phyloP scores from a whole-genome alignment of 1,284 basidiomycete genomes.

The Melampsora americana region DNA sequence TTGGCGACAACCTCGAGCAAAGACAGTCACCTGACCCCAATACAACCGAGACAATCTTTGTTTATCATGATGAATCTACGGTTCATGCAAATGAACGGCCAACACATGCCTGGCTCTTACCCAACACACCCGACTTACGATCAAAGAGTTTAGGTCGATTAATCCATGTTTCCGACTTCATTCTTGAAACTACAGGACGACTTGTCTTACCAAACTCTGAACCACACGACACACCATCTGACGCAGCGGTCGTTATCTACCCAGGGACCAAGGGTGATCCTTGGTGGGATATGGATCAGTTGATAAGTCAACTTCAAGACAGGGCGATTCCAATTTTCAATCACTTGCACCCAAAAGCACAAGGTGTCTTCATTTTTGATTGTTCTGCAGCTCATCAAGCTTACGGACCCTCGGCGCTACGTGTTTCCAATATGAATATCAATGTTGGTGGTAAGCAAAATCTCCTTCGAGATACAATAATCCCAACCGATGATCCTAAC shows the following conservation, averaged over 20 bases:
- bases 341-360: conserved; percentile 1
- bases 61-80: conserved; percentile 25
- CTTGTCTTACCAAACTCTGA: not conserved
- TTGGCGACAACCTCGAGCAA: no score
- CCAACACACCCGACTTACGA: not conserved
- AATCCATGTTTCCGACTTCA: conserved; percentile 13
- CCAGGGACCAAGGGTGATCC: conserved; percentile 9
- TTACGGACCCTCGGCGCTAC: not conserved
- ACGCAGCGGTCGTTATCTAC: conserved; percentile 21
- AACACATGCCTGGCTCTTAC: not conserved
- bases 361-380: conserved; percentile 25
- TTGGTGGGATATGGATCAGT: conserved; percentile 15
- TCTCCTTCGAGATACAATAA: not conserved
- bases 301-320: not conserved
- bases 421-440: conserved; percentile 22
- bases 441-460: conserved; percentile 7
- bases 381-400: conserved; percentile 9
- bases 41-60: conserved; percentile 13
- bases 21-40: no score
- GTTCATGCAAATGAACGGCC: conserved; percentile 20
- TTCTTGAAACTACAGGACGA: not conserved
- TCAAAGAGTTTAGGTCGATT: conserved; percentile 11
- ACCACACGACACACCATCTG: no score
- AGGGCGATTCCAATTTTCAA: conserved; percentile 10
- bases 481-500: conserved; percentile 17